Evolutionary conservation across 2,329 filamentous ascomycete species (phyloP).

Genomic region (Claviceps quebecensis): DNA sequence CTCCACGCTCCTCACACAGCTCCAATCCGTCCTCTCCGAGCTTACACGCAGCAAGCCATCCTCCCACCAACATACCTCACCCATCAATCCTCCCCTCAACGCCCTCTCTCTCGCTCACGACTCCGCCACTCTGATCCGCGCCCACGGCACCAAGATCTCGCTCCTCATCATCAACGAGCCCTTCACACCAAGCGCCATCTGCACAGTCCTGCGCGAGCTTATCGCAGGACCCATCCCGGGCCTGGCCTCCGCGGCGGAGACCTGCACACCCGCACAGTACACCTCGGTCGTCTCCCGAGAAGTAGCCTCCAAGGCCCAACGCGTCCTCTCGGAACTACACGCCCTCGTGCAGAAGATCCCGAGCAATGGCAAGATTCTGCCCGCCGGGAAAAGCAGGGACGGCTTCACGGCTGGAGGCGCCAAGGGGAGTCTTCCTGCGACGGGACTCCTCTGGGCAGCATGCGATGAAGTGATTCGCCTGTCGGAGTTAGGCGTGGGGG

Average conservation of each 20-base stretch:
- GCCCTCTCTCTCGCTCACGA: slow-evolving; percentile 58
- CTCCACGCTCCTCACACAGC: slow-evolving; percentile 24
- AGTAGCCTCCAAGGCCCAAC: slow-evolving; percentile 42
- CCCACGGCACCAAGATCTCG: slow-evolving; percentile 76
- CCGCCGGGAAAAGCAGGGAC: slow-evolving; percentile 11
- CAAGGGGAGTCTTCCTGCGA: slow-evolving; percentile 46
- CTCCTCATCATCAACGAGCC: slow-evolving; percentile 77
- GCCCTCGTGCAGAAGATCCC: slow-evolving; percentile 47
- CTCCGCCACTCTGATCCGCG: slow-evolving; percentile 57
- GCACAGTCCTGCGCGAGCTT: slow-evolving; percentile 57
- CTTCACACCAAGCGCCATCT: slow-evolving; percentile 66
- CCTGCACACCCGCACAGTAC: slow-evolving; percentile 47
- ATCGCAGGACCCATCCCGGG: slow-evolving; percentile 59
- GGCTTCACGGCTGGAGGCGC: slow-evolving; percentile 24
- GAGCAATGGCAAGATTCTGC: slow-evolving; percentile 39
- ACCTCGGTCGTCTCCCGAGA: slow-evolving; percentile 51
- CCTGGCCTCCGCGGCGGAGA: slow-evolving; percentile 55
- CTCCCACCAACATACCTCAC: slow-evolving; percentile 4
- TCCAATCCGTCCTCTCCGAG: slow-evolving; percentile 27
- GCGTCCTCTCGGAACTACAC: slow-evolving; percentile 48
- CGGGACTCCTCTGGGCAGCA: slow-evolving; percentile 69
- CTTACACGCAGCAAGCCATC: slow-evolving; percentile 19
- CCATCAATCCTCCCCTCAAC: slow-evolving; percentile 24
- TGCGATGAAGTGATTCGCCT: slow-evolving; percentile 61
- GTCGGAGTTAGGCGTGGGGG: slow-evolving; percentile 52